Evolutionary conservation across 305 asterid genomes (phyloP), one percentile per base, ranked within the genome.

Genomic region (Plantago rigida): DNA sequence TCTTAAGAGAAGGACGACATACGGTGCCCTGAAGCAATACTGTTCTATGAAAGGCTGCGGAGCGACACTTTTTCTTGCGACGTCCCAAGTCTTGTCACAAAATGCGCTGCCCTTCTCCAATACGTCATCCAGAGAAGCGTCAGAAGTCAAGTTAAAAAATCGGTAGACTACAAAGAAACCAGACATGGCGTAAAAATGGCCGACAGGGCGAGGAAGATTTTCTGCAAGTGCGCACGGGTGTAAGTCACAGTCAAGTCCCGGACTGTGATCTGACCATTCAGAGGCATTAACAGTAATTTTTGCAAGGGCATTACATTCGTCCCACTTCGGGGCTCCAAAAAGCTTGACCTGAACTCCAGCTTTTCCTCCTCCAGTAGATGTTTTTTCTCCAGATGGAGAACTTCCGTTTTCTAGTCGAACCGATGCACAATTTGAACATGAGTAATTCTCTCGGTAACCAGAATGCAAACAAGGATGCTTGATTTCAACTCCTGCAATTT

Each of bases 41-140:
- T 81, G 84, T 63, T 81, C 87, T 46, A 81, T 81, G 67, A 74
- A 81, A 45, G 87, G 87, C 69, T 81, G 87, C 60, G 82, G 84
- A 42, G 63, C 62, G 59, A 81, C 87, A 36, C 81, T 79, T 15
- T 56, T 63, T 67, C 72, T 81, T 0, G 87, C 82, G 59, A 59
- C 66, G 57, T 72, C 74, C 87, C 87, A 81, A 45, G 75, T 53
- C 57, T 76, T 78, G 13, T 76, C 74, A 58, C 87, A 81, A 63
- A 78, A 81, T 68, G 72, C 77, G 61, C 53, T 69, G 51, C 87
- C 87, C 69, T 78, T 81, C 47, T 76, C 78, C 60, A 81, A 26
- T 11, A 78, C 82, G 62, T 78, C 87, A 48, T 78, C 84, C 19
- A 81, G 71, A 57, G 77, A 14, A 36, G 82, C 77, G 63, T 78